Conservation (phyloP, 192 early-diverging fungal species). For the Coemansia guatemalensis region DNA sequence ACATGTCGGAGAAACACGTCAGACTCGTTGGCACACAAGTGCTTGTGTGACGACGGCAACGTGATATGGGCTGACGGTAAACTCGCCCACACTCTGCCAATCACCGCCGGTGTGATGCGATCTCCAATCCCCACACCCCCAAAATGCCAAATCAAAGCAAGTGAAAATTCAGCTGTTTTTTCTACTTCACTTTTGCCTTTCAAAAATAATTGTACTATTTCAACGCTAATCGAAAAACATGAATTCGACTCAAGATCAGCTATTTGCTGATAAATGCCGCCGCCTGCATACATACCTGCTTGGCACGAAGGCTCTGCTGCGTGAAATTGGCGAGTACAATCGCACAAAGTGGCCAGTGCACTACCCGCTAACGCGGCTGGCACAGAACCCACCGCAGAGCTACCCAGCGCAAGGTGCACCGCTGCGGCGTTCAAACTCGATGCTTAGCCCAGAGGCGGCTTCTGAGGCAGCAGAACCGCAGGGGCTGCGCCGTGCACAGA, state of each 20-base stretch:
- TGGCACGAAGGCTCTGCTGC: constrained; percentile 62
- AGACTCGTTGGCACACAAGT: neutral
- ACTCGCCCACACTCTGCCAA: neutral
- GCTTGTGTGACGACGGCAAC: neutral
- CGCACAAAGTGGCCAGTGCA: constrained; percentile 63
- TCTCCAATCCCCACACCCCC: too few relatives aligned
- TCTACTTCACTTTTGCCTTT: neutral
- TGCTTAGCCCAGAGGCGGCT: constrained; percentile 23
- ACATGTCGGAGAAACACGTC: neutral
- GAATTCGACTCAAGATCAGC: constrained; percentile 54
- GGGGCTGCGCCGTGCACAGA: constrained; percentile 34
- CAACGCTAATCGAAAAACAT: neutral
- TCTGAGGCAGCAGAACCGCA: constrained; percentile 13
- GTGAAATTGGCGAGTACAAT: constrained; percentile 70
- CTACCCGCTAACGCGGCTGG: constrained; percentile 59
- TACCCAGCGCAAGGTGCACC: constrained; percentile 7
- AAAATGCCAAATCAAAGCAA: neutral
- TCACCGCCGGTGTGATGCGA: neutral
- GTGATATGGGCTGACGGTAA: too few relatives aligned
- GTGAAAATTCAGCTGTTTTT: constrained; percentile 12
- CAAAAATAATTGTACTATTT: neutral
- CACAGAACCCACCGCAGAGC: neutral
- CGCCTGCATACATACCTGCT: constrained; percentile 67
- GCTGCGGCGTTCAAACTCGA: constrained; percentile 37
- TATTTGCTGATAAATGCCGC: constrained; percentile 75